phyloP scores from a whole-genome alignment of 371 early-diverging fungal species.

The Chytridium lagenaria region DNA sequence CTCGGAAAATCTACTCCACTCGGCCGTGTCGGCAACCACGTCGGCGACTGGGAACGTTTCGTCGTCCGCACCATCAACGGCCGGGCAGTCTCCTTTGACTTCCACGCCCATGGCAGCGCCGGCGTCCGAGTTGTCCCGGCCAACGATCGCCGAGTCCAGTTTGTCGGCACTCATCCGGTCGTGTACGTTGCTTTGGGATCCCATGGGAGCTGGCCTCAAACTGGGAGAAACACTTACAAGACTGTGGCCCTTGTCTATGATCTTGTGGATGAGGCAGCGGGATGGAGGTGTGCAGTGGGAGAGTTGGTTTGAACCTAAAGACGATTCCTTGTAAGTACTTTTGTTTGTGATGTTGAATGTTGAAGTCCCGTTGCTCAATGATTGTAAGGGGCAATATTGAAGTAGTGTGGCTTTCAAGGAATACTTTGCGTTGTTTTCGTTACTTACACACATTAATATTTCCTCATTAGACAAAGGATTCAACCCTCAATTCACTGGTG shows the following conservation, averaged over 20 bases:
- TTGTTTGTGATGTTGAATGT: background rate
- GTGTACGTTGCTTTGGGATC: slow-evolving; percentile 23
- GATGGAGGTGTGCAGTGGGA: slow-evolving; percentile 15
- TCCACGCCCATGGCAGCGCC: slow-evolving; percentile 16
- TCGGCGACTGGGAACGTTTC: slow-evolving; percentile 26
- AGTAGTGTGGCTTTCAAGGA: too few species aligned
- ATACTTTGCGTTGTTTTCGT: background rate
- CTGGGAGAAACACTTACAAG: slow-evolving; percentile 22
- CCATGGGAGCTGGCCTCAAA: slow-evolving; percentile 26
- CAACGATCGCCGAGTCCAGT: slow-evolving; percentile 10
- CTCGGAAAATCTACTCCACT: slow-evolving; percentile 8
- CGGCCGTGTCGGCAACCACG: slow-evolving; percentile 21
- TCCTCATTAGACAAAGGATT: background rate
- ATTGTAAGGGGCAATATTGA: too few species aligned
- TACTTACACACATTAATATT: background rate
- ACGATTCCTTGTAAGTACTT: background rate
- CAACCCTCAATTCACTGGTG: slow-evolving; percentile 21
- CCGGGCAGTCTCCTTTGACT: slow-evolving; percentile 11
- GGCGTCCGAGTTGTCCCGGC: slow-evolving; percentile 11
- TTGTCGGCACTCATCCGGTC: slow-evolving; percentile 23
- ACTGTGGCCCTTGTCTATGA: background rate
- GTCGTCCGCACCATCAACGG: slow-evolving; percentile 27
- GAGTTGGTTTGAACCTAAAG: slow-evolving; percentile 24
- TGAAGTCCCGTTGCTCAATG: background rate
- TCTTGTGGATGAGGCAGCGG: slow-evolving; percentile 25